Evolutionary conservation across 768 basidiomycete species (phyloP), one percentile per base, ranked within the genome.

Genomic region (Leucosporidium scottii): DNA sequence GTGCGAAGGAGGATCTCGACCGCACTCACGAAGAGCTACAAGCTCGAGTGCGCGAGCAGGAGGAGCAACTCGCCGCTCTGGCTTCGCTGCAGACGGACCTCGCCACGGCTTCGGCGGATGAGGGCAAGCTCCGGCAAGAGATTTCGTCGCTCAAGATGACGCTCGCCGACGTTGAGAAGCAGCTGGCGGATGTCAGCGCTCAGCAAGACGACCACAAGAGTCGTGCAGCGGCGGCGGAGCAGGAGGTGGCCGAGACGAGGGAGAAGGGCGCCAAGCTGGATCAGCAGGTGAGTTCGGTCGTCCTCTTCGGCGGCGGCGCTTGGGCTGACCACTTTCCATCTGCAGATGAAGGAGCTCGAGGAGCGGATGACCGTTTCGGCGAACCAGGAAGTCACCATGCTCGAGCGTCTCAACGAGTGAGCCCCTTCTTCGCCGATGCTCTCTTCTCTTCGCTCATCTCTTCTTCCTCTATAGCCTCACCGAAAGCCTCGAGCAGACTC

Each of bases 131-230:
- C 2, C 79, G 81, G 81, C 47, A 61, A 47, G 64, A 59, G 39
- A 39, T 64, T 61, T 44, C 34, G 18, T 49, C 68, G 15, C 30
- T 53, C 44, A 64, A 73, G 56, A 62, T 51, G 53, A 39, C 58
- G 23, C 62, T 65, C 53, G 48, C 64, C 44, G 59, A 39, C 15
- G 44, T 18, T 67, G 90, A 93, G 68, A 89, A 91, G 78, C 84
- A 92, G 39, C 80, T 93, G 49, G 81, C 91, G 60, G 85, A 90
- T 30, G 89, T 91, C 73, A 92, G 90, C 3, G 87, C 90, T 78
- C 90, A 91, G 59, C 88, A 93, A 67, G 92, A 94, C 72, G 75
- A 93, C 71, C 82, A 94, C 68, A 94, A 92, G 83, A 89, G 87
- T 80, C 93, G 92, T 75, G 91, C 91, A 25, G 91, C 91, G 75